phyloP scores from a whole-genome alignment of 2,329 filamentous ascomycete species.

The Aspergillus tamarii region DNA sequence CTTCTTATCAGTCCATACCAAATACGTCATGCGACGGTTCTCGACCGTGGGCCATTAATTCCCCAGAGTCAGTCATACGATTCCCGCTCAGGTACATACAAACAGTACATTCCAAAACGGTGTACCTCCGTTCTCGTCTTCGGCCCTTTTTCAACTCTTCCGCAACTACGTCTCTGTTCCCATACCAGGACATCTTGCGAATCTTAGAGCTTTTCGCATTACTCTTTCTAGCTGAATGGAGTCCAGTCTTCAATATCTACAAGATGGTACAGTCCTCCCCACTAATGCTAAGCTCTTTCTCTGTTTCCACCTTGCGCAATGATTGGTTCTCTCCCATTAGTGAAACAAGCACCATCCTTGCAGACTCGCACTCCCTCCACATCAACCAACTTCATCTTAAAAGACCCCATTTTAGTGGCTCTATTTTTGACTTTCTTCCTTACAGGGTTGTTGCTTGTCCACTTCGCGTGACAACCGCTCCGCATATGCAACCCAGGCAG shows the following conservation, averaged over 20 bases:
- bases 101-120: background rate
- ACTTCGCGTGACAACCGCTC: slow-evolving; percentile 36
- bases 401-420: background rate
- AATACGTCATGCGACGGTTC: background rate
- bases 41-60: slow-evolving; percentile 1
- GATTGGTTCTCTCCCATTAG: background rate
- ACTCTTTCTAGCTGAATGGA: slow-evolving; percentile 30
- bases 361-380: background rate
- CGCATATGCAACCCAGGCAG: slow-evolving; percentile 27
- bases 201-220: background rate
- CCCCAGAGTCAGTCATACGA: slow-evolving; percentile 10
- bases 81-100: background rate
- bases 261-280: slow-evolving; percentile 38
- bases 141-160: background rate
- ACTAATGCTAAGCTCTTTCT: background rate
- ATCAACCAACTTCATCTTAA: background rate
- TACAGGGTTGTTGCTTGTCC: slow-evolving; percentile 46
- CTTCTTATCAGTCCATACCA: slow-evolving; percentile 2
- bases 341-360: slow-evolving; percentile 1
- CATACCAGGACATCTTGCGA: background rate
- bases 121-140: background rate
- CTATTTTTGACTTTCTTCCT: background rate
- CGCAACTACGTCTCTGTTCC: background rate
- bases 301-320: background rate
- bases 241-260: slow-evolving; percentile 25